These are phyloP conservation scores for Tetrahymena malaccensis DNA, from an alignment of 73 alveolate genomes.

Conservation along the genomic window DNA sequence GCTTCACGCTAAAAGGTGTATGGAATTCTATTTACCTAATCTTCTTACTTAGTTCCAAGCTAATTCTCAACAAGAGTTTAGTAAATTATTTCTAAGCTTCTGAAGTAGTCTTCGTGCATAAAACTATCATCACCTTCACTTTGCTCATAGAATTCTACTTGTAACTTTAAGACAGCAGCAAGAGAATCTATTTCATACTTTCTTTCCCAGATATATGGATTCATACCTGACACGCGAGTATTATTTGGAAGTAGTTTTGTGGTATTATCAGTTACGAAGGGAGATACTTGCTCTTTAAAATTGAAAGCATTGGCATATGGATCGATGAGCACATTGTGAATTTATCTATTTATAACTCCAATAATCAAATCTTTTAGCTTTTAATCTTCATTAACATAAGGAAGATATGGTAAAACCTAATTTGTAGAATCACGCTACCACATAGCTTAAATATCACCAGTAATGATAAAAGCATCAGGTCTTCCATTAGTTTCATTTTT, in stretches of 20 bases:
- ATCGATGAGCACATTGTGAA: slow-evolving; percentile 54
- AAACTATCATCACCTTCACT: slow-evolving; percentile 31
- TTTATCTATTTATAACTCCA: slow-evolving; percentile 61
- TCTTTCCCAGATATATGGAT: slow-evolving; percentile 63
- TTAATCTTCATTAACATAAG: slow-evolving; percentile 55
- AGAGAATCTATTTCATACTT: slow-evolving; percentile 75
- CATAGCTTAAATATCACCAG: slow-evolving; percentile 83
- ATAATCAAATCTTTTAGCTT: slow-evolving; percentile 45
- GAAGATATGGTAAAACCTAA: slow-evolving; percentile 74
- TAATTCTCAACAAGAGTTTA: slow-evolving; percentile 11
- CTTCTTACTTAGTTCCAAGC: slow-evolving; percentile 60
- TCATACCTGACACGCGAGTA: slow-evolving; percentile 59
- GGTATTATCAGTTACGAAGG: slow-evolving; percentile 65
- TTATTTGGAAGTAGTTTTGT: slow-evolving; percentile 49
- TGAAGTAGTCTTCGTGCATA: neutral
- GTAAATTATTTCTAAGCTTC: neutral
- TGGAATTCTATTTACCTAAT: slow-evolving; percentile 47
- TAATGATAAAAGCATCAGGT: slow-evolving; percentile 68
- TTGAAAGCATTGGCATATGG: slow-evolving; percentile 85
- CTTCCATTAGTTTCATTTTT: slow-evolving; percentile 45
- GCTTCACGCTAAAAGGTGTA: slow-evolving; percentile 68
- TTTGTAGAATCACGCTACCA: slow-evolving; percentile 79
- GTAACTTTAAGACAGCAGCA: slow-evolving; percentile 54
- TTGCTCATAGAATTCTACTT: slow-evolving; percentile 38
- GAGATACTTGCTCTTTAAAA: slow-evolving; percentile 46